Evolutionary conservation across 305 asterid species (phyloP).

Genomic region (Plantago lanceolata): DNA sequence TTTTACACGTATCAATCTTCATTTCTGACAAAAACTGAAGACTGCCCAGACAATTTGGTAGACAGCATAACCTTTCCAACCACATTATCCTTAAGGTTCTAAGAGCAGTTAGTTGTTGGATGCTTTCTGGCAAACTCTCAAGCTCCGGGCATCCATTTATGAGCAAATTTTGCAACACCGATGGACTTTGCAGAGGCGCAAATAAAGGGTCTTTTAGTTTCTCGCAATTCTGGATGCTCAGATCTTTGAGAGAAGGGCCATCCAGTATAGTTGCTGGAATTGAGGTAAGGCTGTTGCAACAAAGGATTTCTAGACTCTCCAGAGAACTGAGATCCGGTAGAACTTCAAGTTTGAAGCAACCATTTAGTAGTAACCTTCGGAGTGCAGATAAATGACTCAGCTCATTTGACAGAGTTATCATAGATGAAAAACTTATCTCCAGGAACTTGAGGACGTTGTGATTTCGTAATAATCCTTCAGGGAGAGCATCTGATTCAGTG

Average conservation of each 20-base stretch:
- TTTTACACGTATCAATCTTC: not conserved
- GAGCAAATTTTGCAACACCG: conserved; percentile 3
- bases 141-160: conserved; percentile 7
- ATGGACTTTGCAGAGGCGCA: conserved; percentile 1
- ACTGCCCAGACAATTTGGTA: conserved; percentile 24
- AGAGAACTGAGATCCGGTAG: conserved; percentile 6
- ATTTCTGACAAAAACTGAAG: conserved; percentile 18
- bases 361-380: not conserved
- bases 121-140: conserved; percentile 9
- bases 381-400: conserved; percentile 24
- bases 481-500: conserved; percentile 11
- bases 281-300: conserved; percentile 7
- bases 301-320: not conserved
- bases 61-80: conserved; percentile 13
- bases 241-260: conserved; percentile 5
- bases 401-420: conserved; percentile 18
- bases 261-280: conserved; percentile 17
- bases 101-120: conserved; percentile 14
- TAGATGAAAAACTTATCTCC: not conserved
- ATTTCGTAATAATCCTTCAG: conserved; percentile 24
- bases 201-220: conserved; percentile 18
- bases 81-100: not conserved
- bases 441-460: conserved; percentile 8
- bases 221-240: not conserved
- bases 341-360: conserved; percentile 3